Conservation (phyloP, 139 green algal species). For the Chlorella vulgaris region DNA sequence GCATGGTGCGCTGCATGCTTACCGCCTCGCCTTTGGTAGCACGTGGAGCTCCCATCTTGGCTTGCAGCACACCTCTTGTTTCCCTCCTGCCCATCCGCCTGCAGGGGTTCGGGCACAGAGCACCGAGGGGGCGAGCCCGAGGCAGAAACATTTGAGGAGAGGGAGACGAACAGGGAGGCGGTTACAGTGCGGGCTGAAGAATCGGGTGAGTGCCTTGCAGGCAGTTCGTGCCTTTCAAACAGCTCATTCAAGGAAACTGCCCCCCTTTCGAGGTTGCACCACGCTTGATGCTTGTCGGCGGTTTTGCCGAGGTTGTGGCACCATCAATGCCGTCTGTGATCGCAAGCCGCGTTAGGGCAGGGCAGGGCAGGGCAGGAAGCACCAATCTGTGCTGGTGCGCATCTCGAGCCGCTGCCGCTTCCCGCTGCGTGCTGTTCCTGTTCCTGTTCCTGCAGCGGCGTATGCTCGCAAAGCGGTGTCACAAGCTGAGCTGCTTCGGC, state of each 20-base stretch:
- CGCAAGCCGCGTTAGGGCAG: too few species aligned
- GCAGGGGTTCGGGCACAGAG: slow-evolving; percentile 1
- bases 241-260: too few species aligned
- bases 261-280: too few species aligned
- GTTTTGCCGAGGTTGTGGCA: too few species aligned
- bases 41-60: too few species aligned
- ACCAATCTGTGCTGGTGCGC: not conserved
- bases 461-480: slow-evolving; percentile 13
- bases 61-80: too few species aligned
- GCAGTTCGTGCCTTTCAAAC: not conserved
- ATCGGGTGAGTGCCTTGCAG: slow-evolving; percentile 1
- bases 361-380: too few species aligned
- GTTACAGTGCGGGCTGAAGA: slow-evolving; percentile 1
- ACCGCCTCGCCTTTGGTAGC: too few species aligned
- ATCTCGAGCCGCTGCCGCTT: not conserved
- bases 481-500: slow-evolving; percentile 25
- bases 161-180: slow-evolving; percentile 19
- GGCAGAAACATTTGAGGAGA: slow-evolving; percentile 12
- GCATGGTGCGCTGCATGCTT: not conserved
- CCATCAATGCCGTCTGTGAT: too few species aligned
- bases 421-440: too few species aligned
- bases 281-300: too few species aligned
- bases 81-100: too few species aligned
- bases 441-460: slow-evolving; percentile 1
- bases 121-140: not conserved